These are phyloP conservation scores for Neckera pumila DNA, from an alignment of 225 moss, liverwort and hornwort genomes.

Conservation along the genomic window DNA sequence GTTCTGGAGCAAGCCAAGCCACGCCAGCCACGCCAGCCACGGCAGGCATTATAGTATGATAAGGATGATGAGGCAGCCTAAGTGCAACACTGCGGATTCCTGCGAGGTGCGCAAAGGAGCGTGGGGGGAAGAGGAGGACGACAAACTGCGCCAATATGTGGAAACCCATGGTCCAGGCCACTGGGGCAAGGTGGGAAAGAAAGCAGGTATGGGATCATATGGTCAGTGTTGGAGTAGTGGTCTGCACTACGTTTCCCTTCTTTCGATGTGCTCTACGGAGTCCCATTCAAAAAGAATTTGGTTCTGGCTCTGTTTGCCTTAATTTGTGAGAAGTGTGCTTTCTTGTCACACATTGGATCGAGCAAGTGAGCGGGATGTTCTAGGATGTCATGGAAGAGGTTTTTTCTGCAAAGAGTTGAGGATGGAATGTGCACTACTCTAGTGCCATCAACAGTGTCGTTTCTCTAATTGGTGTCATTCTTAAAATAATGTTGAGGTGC, in stretches of 20 bases:
- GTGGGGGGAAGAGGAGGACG: neutral
- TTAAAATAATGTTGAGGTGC: neutral
- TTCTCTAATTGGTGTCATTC: neutral
- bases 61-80: neutral
- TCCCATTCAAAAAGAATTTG: neutral
- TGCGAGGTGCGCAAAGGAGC: neutral
- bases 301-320: neutral
- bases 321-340: neutral
- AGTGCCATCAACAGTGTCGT: no score
- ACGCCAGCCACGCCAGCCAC: neutral
- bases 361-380: neutral
- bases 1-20: neutral
- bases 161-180: neutral
- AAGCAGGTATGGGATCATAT: neutral
- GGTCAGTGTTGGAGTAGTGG: neutral
- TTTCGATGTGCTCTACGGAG: neutral
- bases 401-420: no score
- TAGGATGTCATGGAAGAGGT: neutral
- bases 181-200: neutral
- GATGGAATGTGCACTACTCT: neutral
- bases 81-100: neutral
- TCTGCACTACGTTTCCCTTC: neutral
- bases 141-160: neutral
- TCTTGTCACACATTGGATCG: neutral
- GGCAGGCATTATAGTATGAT: neutral